Conservation (phyloP, 352 stramenopile species). For the Elongisporangium anandrum region DNA sequence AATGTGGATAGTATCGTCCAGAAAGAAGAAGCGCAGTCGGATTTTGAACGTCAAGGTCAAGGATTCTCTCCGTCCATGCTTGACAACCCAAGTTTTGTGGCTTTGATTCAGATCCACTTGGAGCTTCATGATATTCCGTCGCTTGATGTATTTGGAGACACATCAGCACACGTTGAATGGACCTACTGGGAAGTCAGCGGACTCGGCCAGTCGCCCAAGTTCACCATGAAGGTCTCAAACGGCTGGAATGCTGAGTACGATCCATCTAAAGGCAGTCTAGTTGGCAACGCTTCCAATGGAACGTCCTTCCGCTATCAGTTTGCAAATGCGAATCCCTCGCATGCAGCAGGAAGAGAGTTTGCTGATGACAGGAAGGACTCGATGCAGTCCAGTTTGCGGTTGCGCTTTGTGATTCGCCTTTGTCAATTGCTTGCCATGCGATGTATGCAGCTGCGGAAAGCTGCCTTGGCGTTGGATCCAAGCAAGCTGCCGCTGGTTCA, state of each 20-base stretch:
- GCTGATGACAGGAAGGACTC: not conserved
- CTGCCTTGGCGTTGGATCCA: constrained; percentile 25
- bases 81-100: not conserved
- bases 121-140: constrained; percentile 35
- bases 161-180: constrained; percentile 23
- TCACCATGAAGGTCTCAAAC: constrained; percentile 33
- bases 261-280: constrained; percentile 19
- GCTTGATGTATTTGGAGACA: constrained; percentile 22
- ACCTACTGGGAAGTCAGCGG: constrained; percentile 43
- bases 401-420: constrained; percentile 30
- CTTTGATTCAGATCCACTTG: constrained; percentile 32
- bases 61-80: not conserved
- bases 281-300: constrained; percentile 16
- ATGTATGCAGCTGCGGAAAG: constrained; percentile 39
- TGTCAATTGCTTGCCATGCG: constrained; percentile 53
- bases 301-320: constrained; percentile 23
- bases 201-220: constrained; percentile 32
- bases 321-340: constrained; percentile 5
- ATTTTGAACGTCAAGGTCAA: not conserved
- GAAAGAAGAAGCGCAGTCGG: not conserved
- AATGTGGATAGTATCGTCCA: not conserved
- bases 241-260: constrained; percentile 28
- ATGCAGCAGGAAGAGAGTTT: not conserved
- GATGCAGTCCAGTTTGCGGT: not conserved
- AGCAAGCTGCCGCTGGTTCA: constrained; percentile 45